These are phyloP conservation scores for Medakamo hakoo DNA, from an alignment of 139 green algal genomes.

Conservation along the genomic window DNA sequence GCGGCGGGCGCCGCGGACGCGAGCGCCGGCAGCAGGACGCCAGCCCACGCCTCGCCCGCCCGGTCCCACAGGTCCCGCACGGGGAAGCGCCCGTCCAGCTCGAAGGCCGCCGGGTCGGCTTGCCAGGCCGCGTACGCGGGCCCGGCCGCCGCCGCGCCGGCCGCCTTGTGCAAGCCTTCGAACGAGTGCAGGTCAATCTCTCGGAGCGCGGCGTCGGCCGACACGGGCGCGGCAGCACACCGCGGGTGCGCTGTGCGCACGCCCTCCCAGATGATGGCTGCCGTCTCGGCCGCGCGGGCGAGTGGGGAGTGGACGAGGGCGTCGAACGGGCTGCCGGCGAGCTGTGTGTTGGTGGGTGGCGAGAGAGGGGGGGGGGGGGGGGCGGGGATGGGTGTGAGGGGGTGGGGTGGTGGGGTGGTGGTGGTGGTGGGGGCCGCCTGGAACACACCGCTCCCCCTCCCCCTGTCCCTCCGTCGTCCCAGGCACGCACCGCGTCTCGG, in stretches of 20 bases:
- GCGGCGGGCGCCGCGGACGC: neutral
- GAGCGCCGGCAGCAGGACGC: slow-evolving; percentile 28
- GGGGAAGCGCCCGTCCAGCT: slow-evolving; percentile 65
- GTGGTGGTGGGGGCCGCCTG: neutral
- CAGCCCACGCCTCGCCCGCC: slow-evolving; percentile 69
- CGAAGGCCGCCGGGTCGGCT: slow-evolving; percentile 48
- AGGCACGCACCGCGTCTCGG: slow-evolving; percentile 34
- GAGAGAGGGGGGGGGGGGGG: neutral
- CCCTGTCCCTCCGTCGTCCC: too few relatives aligned
- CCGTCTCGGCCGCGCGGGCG: slow-evolving; percentile 52
- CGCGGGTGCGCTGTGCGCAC: too few relatives aligned
- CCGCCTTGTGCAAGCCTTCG: slow-evolving; percentile 75
- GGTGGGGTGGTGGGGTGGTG: neutral
- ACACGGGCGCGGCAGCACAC: neutral
- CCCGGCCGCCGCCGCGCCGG: slow-evolving; percentile 53
- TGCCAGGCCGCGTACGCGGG: slow-evolving; percentile 66
- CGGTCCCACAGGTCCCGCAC: slow-evolving; percentile 71
- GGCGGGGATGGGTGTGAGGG: neutral
- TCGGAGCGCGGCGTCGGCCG: slow-evolving; percentile 41
- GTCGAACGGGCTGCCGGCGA: slow-evolving; percentile 49
- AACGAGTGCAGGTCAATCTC: slow-evolving; percentile 95
- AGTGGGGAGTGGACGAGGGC: slow-evolving; percentile 55
- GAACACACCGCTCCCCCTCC: neutral
- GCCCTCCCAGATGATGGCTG: slow-evolving; percentile 55
- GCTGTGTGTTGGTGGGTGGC: slow-evolving; percentile 24